A percentile compares a stretch with the other conserved stretches of the same genome.
Conservation (phyloP, 2,329 filamentous ascomycete species). For the Sarocladium kiliense region DNA sequence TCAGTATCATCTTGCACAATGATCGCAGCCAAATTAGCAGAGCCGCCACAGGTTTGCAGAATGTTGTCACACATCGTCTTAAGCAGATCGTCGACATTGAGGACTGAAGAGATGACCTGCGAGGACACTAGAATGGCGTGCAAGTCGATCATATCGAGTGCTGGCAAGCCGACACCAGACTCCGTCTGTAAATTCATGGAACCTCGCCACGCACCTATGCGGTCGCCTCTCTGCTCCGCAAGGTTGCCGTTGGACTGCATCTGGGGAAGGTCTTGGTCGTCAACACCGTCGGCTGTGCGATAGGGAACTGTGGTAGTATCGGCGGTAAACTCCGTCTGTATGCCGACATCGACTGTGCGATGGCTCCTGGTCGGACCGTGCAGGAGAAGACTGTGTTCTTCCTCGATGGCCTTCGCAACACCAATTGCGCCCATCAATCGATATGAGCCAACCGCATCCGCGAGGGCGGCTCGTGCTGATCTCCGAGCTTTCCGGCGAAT, state of each 20-base stretch:
- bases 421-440: conserved; percentile 64
- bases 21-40: conserved; percentile 67
- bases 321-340: conserved; percentile 67
- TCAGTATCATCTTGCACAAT: conserved; percentile 61
- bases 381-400: conserved; percentile 63
- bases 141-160: conserved; percentile 78
- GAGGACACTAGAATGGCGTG: conserved; percentile 74
- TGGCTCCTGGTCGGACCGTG: conserved; percentile 55
- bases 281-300: conserved; percentile 39
- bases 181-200: conserved; percentile 51
- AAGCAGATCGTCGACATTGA: conserved; percentile 69
- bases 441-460: conserved; percentile 64
- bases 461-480: conserved; percentile 63
- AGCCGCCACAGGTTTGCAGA: conserved; percentile 67
- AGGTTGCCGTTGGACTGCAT: conserved; percentile 36
- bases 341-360: conserved; percentile 55
- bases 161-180: conserved; percentile 59
- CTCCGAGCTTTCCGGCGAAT: conserved; percentile 59
- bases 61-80: conserved; percentile 81
- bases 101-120: conserved; percentile 73
- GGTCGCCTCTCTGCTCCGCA: conserved; percentile 49
- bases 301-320: conserved; percentile 43
- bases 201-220: conserved; percentile 59
- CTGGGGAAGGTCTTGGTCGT: conserved; percentile 35
- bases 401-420: conserved; percentile 62